Evolutionary conservation across 2,329 filamentous ascomycete species (phyloP).

Genomic region (Calonectria ilicicola): DNA sequence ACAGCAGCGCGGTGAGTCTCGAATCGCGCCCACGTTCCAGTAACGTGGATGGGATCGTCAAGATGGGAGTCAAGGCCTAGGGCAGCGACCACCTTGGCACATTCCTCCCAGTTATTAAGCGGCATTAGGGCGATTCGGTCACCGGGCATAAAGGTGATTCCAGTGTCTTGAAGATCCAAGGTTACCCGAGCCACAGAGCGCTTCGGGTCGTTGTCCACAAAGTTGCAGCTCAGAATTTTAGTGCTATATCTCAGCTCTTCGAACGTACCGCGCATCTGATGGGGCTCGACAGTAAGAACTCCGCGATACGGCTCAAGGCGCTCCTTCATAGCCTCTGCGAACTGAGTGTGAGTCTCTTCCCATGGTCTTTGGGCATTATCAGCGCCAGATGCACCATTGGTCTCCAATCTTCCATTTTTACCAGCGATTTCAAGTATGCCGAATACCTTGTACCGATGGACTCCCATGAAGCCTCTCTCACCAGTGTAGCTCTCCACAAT

Average conservation of each 20-base stretch:
- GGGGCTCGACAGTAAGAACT: slow-evolving; percentile 59
- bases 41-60: slow-evolving; percentile 53
- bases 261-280: slow-evolving; percentile 66
- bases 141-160: slow-evolving; percentile 65
- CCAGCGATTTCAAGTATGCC: slow-evolving; percentile 66
- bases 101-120: slow-evolving; percentile 66
- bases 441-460: slow-evolving; percentile 68
- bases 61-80: slow-evolving; percentile 61
- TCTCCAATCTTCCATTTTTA: slow-evolving; percentile 65
- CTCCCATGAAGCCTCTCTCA: slow-evolving; percentile 68
- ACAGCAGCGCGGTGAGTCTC: slow-evolving; percentile 59
- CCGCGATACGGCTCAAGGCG: slow-evolving; percentile 53
- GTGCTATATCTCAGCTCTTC: slow-evolving; percentile 65
- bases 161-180: slow-evolving; percentile 64
- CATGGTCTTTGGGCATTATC: slow-evolving; percentile 46
- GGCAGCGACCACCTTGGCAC: slow-evolving; percentile 64
- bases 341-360: slow-evolving; percentile 36
- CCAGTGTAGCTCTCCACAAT: slow-evolving; percentile 68
- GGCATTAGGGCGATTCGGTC: slow-evolving; percentile 67
- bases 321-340: slow-evolving; percentile 37
- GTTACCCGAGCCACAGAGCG: slow-evolving; percentile 62
- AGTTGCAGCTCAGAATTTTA: slow-evolving; percentile 56
- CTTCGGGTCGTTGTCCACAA: slow-evolving; percentile 59
- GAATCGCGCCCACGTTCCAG: slow-evolving; percentile 60
- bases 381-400: slow-evolving; percentile 62